Evolutionary conservation across 768 basidiomycete genomes (phyloP).

Genomic region (Ramaria sp.): DNA sequence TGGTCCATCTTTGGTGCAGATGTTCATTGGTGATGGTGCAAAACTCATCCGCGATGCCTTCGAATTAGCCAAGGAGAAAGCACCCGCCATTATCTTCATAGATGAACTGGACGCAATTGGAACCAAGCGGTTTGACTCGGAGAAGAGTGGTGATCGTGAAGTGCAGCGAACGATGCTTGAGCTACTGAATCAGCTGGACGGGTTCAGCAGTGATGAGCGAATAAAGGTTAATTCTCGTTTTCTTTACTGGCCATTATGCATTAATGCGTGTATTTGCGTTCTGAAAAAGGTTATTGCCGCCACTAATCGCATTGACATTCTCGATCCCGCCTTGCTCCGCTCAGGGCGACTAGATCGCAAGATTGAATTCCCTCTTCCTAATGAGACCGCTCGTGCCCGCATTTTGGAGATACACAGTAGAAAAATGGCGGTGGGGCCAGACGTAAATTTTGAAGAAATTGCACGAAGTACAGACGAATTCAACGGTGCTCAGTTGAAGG

Average conservation of each 20-base stretch:
- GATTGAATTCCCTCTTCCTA: conserved; percentile 96
- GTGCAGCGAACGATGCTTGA: conserved; percentile 99
- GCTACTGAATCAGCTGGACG: conserved; percentile 94
- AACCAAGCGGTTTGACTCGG: conserved; percentile 96
- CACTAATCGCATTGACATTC: conserved; percentile 96
- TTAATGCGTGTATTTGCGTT: neutral
- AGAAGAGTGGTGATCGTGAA: conserved; percentile 97
- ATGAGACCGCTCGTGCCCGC: conserved; percentile 90
- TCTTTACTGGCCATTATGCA: conserved; percentile 2
- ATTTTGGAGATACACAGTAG: conserved; percentile 96
- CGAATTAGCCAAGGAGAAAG: conserved; percentile 95
- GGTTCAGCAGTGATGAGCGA: conserved; percentile 91
- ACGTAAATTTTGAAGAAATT: conserved; percentile 95
- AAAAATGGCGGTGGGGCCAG: conserved; percentile 81
- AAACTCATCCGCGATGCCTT: conserved; percentile 98
- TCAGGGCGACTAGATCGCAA: conserved; percentile 97
- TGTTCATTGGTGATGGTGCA: conserved; percentile 99
- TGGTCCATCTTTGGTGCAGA: conserved; percentile 95
- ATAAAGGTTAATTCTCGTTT: conserved; percentile 64
- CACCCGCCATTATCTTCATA: conserved; percentile 98
- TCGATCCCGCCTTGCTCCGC: conserved; percentile 95
- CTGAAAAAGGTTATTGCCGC: conserved; percentile 83
- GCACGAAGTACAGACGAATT: conserved; percentile 97
- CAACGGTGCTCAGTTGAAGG: conserved; percentile 94
- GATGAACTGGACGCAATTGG: conserved; percentile 99